phyloP scores from a whole-genome alignment of 495 filamentous ascomycete genomes.

The Saxispiralis lemnorum region DNA sequence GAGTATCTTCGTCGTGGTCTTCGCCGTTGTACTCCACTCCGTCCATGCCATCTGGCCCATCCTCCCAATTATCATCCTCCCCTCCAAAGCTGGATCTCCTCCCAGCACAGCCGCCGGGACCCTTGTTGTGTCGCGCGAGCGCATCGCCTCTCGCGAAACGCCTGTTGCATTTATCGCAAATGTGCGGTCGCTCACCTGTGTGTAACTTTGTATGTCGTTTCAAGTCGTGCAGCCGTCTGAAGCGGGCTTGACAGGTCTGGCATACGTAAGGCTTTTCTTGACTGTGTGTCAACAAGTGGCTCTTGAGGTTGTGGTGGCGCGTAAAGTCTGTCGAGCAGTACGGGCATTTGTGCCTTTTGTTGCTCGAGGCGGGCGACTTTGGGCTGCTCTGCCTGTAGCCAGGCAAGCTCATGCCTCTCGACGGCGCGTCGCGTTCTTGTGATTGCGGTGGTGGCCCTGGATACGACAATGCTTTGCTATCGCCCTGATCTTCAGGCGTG shows the following conservation, averaged over 20 bases:
- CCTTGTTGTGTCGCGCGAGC: slow-evolving; percentile 84
- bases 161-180: slow-evolving; percentile 81
- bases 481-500: slow-evolving; percentile 13
- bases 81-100: slow-evolving; percentile 66
- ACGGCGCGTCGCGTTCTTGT: slow-evolving; percentile 27
- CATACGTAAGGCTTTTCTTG: slow-evolving; percentile 96
- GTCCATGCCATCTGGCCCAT: slow-evolving; percentile 53
- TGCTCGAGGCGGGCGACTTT: slow-evolving; percentile 43
- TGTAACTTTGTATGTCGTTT: slow-evolving; percentile 94
- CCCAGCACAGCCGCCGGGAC: slow-evolving; percentile 87
- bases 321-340: slow-evolving; percentile 96
- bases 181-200: slow-evolving; percentile 87
- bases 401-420: slow-evolving; percentile 61
- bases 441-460: slow-evolving; percentile 24
- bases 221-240: slow-evolving; percentile 81
- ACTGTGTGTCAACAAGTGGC: slow-evolving; percentile 90
- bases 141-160: slow-evolving; percentile 93
- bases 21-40: slow-evolving; percentile 47
- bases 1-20: slow-evolving; percentile 42
- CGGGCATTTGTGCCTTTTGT: slow-evolving; percentile 87
- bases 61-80: slow-evolving; percentile 56
- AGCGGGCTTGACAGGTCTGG: slow-evolving; percentile 71
- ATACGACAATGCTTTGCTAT: slow-evolving; percentile 25
- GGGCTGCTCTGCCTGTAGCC: slow-evolving; percentile 43
- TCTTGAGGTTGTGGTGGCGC: slow-evolving; percentile 96